These are phyloP conservation scores for Suillus spraguei DNA, from an alignment of 768 basidiomycete species.

Conservation along the genomic window DNA sequence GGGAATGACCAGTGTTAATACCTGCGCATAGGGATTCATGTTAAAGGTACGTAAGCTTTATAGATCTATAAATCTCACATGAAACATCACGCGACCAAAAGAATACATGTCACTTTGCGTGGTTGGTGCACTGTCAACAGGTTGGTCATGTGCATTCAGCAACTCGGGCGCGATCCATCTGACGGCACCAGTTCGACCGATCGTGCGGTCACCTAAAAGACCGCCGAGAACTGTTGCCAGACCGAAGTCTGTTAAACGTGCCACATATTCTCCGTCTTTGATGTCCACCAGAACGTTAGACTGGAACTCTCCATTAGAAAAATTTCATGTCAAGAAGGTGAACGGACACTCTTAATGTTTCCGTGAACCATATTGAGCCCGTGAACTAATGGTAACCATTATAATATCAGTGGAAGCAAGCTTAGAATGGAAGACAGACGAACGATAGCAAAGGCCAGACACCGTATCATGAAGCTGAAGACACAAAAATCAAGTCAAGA, in stretches of 20 bases:
- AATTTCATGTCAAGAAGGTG: neutral
- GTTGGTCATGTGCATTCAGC: slow-evolving; percentile 20
- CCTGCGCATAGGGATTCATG: slow-evolving; percentile 29
- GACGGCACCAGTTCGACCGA: slow-evolving; percentile 32
- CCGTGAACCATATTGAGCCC: slow-evolving; percentile 18
- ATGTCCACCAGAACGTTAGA: slow-evolving; percentile 19
- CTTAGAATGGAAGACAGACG: slow-evolving; percentile 12
- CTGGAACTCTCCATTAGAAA: slow-evolving; percentile 1
- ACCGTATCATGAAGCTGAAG: slow-evolving; percentile 8
- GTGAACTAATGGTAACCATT: slow-evolving; percentile 16
- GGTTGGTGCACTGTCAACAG: slow-evolving; percentile 19
- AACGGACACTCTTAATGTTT: slow-evolving; percentile 16
- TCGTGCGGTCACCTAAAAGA: neutral
- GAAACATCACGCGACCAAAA: slow-evolving; percentile 27
- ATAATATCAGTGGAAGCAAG: neutral
- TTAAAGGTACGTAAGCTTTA: slow-evolving; percentile 35
- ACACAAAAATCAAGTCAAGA: neutral
- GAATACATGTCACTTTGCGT: slow-evolving; percentile 41
- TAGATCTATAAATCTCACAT: neutral
- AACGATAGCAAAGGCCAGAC: slow-evolving; percentile 7
- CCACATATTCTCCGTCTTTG: slow-evolving; percentile 24
- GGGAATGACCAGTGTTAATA: neutral
- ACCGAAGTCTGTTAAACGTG: slow-evolving; percentile 46
- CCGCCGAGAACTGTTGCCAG: neutral
- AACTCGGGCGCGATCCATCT: slow-evolving; percentile 45